Percentiles rank a stretch among this genome's conserved stretches.
phyloP scores from a whole-genome alignment of 169 alveolate species.

The Pseudocohnilembus persalinus region DNA sequence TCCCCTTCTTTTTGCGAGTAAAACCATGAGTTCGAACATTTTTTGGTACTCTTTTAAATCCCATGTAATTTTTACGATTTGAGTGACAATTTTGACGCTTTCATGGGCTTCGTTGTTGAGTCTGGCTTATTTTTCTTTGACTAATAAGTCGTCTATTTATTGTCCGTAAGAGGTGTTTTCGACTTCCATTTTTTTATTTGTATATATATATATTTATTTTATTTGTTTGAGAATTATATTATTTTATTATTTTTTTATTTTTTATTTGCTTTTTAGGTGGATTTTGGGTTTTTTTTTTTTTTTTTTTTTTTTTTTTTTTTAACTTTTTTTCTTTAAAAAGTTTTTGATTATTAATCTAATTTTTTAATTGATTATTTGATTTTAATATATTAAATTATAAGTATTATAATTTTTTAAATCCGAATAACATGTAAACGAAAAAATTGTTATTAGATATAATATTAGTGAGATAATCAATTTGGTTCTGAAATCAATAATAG shows the following conservation, averaged over 20 bases:
- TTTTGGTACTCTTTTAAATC: slow-evolving; percentile 52
- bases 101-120: not conserved
- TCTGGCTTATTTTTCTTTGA: not conserved
- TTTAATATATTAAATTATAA: too few relatives aligned
- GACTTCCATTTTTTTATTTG: not conserved
- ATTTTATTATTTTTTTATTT: too few relatives aligned
- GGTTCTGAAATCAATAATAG: too few relatives aligned
- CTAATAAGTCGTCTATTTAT: not conserved
- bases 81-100: not conserved
- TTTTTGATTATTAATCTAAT: too few relatives aligned
- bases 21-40: slow-evolving; percentile 51
- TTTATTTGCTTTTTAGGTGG: not conserved
- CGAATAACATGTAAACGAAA: too few relatives aligned
- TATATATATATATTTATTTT: too few relatives aligned
- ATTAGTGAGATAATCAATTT: too few relatives aligned
- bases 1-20: slow-evolving; percentile 65
- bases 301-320: too few relatives aligned
- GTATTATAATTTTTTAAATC: too few relatives aligned
- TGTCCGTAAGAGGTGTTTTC: not conserved
- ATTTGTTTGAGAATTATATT: too few relatives aligned
- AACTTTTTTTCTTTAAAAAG: not conserved
- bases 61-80: slow-evolving; percentile 8
- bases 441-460: too few relatives aligned
- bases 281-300: not conserved
- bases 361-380: too few relatives aligned